Evolutionary conservation across 352 stramenopile genomes (phyloP).

Genomic region (Globisporangium lucens): DNA sequence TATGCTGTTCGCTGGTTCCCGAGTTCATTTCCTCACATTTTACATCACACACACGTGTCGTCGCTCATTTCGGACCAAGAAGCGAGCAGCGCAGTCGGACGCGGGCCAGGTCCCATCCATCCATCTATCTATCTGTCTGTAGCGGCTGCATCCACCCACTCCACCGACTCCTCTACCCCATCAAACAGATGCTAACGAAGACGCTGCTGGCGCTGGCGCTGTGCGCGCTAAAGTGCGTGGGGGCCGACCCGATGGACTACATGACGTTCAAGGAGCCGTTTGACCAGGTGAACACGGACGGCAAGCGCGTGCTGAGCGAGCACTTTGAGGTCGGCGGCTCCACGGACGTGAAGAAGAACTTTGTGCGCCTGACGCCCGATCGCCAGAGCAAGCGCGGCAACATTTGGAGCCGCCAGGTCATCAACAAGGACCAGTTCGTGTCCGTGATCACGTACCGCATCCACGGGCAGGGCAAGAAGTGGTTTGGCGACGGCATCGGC

Average conservation of each 20-base stretch:
- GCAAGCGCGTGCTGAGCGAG: slow-evolving; percentile 59
- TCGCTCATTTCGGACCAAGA: neutral
- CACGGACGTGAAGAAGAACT: slow-evolving; percentile 80
- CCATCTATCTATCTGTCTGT: neutral
- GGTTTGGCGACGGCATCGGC: slow-evolving; percentile 76
- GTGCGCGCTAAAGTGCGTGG: slow-evolving; percentile 10
- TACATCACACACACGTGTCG: slow-evolving; percentile 9
- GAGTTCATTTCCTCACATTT: neutral
- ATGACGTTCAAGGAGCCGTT: slow-evolving; percentile 66
- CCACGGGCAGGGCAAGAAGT: slow-evolving; percentile 69
- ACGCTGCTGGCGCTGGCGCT: slow-evolving; percentile 27
- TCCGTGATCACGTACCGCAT: slow-evolving; percentile 75
- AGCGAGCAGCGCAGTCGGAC: slow-evolving; percentile 6
- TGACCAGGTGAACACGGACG: slow-evolving; percentile 46
- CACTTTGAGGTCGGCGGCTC: slow-evolving; percentile 49
- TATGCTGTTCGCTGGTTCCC: neutral
- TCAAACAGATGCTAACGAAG: slow-evolving; percentile 16
- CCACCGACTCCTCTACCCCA: neutral
- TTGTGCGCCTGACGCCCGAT: slow-evolving; percentile 76
- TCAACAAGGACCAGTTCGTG: slow-evolving; percentile 50
- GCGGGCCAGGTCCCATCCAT: neutral
- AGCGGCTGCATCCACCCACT: neutral
- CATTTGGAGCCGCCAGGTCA: slow-evolving; percentile 54
- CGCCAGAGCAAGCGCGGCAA: slow-evolving; percentile 78
- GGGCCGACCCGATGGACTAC: slow-evolving; percentile 12